These are phyloP conservation scores for Colletotrichum sp. DNA, from an alignment of 2,329 filamentous ascomycete species.

Conservation along the genomic window DNA sequence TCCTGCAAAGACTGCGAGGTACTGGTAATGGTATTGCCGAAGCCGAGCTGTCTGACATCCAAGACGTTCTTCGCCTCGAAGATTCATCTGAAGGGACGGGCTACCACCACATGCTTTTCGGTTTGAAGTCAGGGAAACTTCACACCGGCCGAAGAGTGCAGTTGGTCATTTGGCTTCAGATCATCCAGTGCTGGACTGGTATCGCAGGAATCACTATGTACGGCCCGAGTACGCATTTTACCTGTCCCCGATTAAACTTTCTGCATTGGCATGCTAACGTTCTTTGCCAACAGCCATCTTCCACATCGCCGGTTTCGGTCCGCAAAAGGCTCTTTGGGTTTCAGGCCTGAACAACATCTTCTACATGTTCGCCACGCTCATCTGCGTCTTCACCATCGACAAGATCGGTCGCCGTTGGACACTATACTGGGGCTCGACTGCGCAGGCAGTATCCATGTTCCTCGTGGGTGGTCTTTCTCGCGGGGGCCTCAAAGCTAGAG, in stretches of 20 bases:
- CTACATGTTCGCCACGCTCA: not conserved
- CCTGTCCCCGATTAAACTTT: not conserved
- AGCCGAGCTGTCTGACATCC: not conserved
- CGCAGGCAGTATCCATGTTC: not conserved
- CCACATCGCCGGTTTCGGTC: not conserved
- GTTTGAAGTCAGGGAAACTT: not conserved
- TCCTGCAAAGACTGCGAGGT: not conserved
- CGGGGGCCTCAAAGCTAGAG: accelerated
- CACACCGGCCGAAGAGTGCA: not conserved
- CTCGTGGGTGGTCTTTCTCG: not conserved
- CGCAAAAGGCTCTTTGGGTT: not conserved
- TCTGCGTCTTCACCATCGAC: not conserved
- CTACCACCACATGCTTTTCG: not conserved
- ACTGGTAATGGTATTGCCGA: not conserved
- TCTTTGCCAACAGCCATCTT: not conserved
- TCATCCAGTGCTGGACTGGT: not conserved
- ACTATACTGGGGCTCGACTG: not conserved
- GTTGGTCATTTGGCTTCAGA: not conserved
- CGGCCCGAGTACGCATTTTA: not conserved
- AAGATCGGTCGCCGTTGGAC: not conserved
- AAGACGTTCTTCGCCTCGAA: not conserved
- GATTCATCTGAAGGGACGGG: not conserved
- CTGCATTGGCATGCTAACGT: too few relatives aligned
- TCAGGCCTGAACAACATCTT: not conserved
- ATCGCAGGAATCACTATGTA: not conserved